Conservation (phyloP, 257 asterid genomes). For the Leonotis leonurus region DNA sequence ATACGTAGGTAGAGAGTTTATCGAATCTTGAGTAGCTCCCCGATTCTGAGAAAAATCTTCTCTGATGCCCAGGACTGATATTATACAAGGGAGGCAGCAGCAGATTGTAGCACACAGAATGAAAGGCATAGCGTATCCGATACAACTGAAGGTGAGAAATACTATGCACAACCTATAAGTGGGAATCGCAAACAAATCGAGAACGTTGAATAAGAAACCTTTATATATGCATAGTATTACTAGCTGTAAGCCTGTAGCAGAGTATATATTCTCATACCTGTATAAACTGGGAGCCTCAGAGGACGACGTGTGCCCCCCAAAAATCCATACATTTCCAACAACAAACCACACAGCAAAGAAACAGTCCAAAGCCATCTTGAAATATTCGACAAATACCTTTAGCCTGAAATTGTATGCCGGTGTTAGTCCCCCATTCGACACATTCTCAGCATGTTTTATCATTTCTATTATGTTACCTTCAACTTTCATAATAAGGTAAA, state of each 20-base stretch:
- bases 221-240: neutral
- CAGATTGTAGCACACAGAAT: constrained; percentile 89
- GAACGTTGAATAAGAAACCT: neutral
- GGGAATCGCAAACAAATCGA: neutral
- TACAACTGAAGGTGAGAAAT: constrained; percentile 79
- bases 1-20: constrained; percentile 82
- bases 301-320: constrained; percentile 80
- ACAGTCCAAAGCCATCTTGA: constrained; percentile 94
- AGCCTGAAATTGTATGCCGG: constrained; percentile 44
- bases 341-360: constrained; percentile 96
- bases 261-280: constrained; percentile 34
- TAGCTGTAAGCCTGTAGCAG: neutral
- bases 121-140: constrained; percentile 97
- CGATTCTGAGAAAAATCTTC: constrained; percentile 70
- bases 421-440: no score
- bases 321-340: constrained; percentile 90
- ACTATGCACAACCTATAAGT: constrained; percentile 78
- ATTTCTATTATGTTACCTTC: no score
- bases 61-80: constrained; percentile 75
- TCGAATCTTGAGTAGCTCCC: constrained; percentile 91
- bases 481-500: no score
- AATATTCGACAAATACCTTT: constrained; percentile 60
- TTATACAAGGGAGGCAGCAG: constrained; percentile 97
- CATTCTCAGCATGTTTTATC: no score
- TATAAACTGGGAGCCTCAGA: constrained; percentile 77